Base-by-base conservation (phyloP, 768 basidiomycete species). In the Rhizopogon sp. region DNA sequence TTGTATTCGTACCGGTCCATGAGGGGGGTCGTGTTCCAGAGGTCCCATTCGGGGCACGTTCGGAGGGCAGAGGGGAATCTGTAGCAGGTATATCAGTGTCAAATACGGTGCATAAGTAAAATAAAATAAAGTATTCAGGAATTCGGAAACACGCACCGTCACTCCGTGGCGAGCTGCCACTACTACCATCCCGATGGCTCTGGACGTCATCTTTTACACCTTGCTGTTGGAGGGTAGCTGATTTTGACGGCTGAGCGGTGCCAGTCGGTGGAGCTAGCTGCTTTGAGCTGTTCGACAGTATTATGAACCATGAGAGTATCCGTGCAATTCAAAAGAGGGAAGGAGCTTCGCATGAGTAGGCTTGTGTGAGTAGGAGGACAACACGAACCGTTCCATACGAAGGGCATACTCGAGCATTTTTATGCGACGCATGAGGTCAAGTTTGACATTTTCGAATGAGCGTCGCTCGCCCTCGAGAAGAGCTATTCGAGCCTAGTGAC, bases 401-500 rank as follows among this genome's bases (percentile, higher is more conserved):
- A 99, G 77, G 40, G 96, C 97, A 72, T 93, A 98, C 73, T 99
- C 97, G 50, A 99, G 84, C 96, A 99, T 97, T 82, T 97, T 97
- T 62, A 98, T 97, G 56, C 97, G 85, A 58, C 95, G 85, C 82
- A 95, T 87, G 35, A 98, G 79, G 73, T 98, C 97, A 58, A 94
- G 81, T 72, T 97, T 93, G 58, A 96, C 85, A 70, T 98, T 98
- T 72, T 99, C 97, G 62, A 95, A 96, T 0, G 94, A 97, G 59
- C 96, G 83, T 55, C 94, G 86, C 70, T 98, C 95, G 53, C 97
- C 97, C 70, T 99, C 97, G 53, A 99, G 82, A 44, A 98, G 81
- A 20, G 97, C 97, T 62, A 99, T 98, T 51, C 97, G 86, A 52
- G 96, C 96, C 93, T 96, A 65, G 17, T 50, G 46, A 51, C 41